These are phyloP conservation scores for Didymella pomorum DNA, from an alignment of 2,329 filamentous ascomycete species.

Conservation along the genomic window DNA sequence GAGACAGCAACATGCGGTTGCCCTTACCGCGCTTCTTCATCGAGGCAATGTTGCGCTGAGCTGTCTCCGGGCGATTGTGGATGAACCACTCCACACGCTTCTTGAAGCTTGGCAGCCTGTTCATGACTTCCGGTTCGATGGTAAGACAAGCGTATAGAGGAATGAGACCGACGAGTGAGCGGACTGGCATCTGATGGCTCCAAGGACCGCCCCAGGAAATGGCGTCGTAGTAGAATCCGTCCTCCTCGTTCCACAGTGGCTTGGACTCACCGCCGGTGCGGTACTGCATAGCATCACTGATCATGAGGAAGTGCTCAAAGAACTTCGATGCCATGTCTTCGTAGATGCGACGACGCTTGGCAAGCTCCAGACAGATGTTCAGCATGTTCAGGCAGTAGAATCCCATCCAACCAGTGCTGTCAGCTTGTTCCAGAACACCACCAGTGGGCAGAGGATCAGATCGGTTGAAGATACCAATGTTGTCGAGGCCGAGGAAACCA, in stretches of 20 bases:
- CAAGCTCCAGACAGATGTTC: slow-evolving; percentile 93
- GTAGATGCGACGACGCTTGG: slow-evolving; percentile 93
- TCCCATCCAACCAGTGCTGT: slow-evolving; percentile 99
- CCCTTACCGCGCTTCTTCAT: slow-evolving; percentile 91
- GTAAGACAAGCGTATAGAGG: slow-evolving; percentile 92
- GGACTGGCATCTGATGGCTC: slow-evolving; percentile 90
- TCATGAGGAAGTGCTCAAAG: slow-evolving; percentile 98
- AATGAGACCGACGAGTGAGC: slow-evolving; percentile 91
- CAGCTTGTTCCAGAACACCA: slow-evolving; percentile 91
- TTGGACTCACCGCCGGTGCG: slow-evolving; percentile 73
- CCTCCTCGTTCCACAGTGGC: slow-evolving; percentile 94
- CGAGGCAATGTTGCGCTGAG: slow-evolving; percentile 92
- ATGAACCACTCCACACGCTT: slow-evolving; percentile 94
- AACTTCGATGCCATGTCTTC: slow-evolving; percentile 98
- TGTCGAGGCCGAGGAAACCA: slow-evolving; percentile 93
- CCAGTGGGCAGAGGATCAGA: slow-evolving; percentile 94
- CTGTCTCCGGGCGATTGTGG: slow-evolving; percentile 83
- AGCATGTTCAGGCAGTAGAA: slow-evolving; percentile 97
- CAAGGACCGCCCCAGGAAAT: slow-evolving; percentile 95
- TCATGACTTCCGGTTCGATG: slow-evolving; percentile 90
- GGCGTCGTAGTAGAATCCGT: slow-evolving; percentile 98
- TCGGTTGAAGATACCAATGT: slow-evolving; percentile 96
- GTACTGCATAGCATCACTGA: slow-evolving; percentile 93
- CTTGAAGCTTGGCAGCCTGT: slow-evolving; percentile 91
- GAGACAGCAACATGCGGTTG: slow-evolving; percentile 83